phyloP scores from a whole-genome alignment of 1,284 basidiomycete species.

The Marasmius tenuissimus region DNA sequence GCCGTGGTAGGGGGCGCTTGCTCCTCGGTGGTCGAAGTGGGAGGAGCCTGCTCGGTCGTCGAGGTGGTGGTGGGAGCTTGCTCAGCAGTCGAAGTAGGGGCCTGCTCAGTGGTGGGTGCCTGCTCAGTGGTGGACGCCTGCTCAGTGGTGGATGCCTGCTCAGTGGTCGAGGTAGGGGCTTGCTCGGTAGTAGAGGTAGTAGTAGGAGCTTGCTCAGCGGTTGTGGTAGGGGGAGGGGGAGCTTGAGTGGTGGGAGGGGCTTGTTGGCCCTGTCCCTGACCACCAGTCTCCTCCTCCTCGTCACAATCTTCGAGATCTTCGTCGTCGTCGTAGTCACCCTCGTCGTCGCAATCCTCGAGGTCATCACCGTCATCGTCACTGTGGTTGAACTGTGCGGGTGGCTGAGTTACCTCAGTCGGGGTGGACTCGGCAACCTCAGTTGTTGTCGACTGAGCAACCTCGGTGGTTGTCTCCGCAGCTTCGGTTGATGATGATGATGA shows the following conservation, averaged over 20 bases:
- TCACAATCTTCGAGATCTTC: slow-evolving; percentile 26
- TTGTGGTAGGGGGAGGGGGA: slow-evolving; percentile 7
- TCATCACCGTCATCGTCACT: slow-evolving; percentile 17
- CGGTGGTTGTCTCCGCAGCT: background rate
- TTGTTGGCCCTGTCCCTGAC: slow-evolving; percentile 11
- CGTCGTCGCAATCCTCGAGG: slow-evolving; percentile 27
- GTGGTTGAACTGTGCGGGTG: slow-evolving; percentile 17
- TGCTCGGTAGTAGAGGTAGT: slow-evolving; percentile 13
- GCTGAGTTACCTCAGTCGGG: slow-evolving; percentile 14
- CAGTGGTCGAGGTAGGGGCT: slow-evolving; percentile 14
- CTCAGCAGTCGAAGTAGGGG: slow-evolving; percentile 13
- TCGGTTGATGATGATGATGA: slow-evolving; percentile 13
- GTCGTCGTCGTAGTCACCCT: slow-evolving; percentile 29
- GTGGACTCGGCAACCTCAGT: slow-evolving; percentile 20
- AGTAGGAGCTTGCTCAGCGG: slow-evolving; percentile 12
- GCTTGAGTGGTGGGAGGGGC: slow-evolving; percentile 10
- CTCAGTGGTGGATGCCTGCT: slow-evolving; percentile 1
- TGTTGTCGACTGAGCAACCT: slow-evolving; percentile 2
- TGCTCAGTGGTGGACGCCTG: slow-evolving; percentile 16
- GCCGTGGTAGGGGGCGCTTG: background rate
- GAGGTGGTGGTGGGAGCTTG: slow-evolving; percentile 13
- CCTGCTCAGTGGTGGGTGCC: slow-evolving; percentile 18
- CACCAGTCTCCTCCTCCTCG: slow-evolving; percentile 22
- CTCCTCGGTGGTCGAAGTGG: slow-evolving; percentile 8
- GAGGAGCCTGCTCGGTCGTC: slow-evolving; percentile 9